Conservation (phyloP, 2,329 filamentous ascomycete genomes). For the Plenodomus biglobosus region DNA sequence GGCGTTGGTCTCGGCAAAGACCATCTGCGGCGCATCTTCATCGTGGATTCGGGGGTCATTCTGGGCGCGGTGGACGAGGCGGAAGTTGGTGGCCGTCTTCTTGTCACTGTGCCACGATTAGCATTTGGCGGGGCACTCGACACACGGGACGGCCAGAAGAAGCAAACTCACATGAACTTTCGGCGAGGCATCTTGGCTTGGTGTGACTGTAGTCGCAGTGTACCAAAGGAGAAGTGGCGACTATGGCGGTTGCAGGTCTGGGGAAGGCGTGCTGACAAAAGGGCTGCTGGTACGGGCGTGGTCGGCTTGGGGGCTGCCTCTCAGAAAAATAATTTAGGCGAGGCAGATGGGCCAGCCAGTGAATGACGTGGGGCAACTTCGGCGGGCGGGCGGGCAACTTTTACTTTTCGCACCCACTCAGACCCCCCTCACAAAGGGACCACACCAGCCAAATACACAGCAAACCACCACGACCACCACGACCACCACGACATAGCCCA, state of each 20-base stretch:
- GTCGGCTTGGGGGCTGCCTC: constrained; percentile 4
- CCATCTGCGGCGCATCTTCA: constrained; percentile 81
- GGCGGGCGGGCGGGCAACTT: constrained; percentile 14
- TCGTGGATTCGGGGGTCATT: constrained; percentile 98
- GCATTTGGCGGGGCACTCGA: constrained; percentile 34
- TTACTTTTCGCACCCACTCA: constrained; percentile 16
- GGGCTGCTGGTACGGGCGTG: constrained; percentile 12
- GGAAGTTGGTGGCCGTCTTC: constrained; percentile 89
- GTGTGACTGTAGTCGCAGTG: background rate
- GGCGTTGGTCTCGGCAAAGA: constrained; percentile 70
- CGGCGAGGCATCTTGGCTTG: constrained; percentile 66
- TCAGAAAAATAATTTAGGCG: constrained; percentile 62
- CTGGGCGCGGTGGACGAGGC: constrained; percentile 92
- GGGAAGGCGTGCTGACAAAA: constrained; percentile 37
- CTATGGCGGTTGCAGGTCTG: constrained; percentile 21
- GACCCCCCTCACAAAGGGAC: background rate
- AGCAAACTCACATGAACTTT: constrained; percentile 67
- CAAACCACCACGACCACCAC: background rate
- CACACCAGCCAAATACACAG: constrained; percentile 4
- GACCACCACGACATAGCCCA: background rate
- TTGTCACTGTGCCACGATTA: constrained; percentile 75
- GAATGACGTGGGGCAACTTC: constrained; percentile 47
- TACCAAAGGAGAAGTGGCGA: background rate
- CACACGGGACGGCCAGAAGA: background rate
- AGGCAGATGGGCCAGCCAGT: constrained; percentile 54